Percentiles rank a stretch among this genome's conserved stretches.
Conservation (phyloP, 2,329 filamentous ascomycete genomes). For the Lasiodiplodia hormozganensis region DNA sequence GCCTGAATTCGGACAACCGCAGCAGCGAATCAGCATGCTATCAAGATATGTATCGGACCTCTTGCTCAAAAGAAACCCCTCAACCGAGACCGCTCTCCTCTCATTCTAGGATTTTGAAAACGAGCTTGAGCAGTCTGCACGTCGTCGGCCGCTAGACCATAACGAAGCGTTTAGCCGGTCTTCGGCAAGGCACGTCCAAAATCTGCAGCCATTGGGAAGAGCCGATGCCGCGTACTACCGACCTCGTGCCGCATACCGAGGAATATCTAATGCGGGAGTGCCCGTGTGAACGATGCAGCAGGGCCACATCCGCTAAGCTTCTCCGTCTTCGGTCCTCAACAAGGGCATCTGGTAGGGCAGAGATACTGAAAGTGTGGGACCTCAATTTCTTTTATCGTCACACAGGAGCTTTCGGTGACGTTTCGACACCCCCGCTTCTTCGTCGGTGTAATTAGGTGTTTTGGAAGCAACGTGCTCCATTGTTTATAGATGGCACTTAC, state of each 20-base stretch:
- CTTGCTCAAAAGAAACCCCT: not conserved
- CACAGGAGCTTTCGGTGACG: no score
- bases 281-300: not conserved
- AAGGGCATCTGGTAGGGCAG: no score
- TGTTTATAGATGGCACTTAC: not conserved
- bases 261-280: not conserved
- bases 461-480: not conserved
- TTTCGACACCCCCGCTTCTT: not conserved
- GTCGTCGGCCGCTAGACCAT: not conserved
- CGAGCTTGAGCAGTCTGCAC: not conserved
- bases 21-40: not conserved
- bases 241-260: not conserved
- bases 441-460: not conserved
- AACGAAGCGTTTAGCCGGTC: not conserved
- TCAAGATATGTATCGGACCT: not conserved
- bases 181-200: not conserved
- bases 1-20: not conserved
- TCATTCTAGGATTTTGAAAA: not conserved
- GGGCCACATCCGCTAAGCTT: not conserved
- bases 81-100: not conserved
- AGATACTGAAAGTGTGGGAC: no score
- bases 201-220: not conserved
- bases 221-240: not conserved
- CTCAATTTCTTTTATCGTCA: no score
- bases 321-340: no score